Conservation (phyloP, 371 early-diverging fungal species). For the Chytridium lagenaria region DNA sequence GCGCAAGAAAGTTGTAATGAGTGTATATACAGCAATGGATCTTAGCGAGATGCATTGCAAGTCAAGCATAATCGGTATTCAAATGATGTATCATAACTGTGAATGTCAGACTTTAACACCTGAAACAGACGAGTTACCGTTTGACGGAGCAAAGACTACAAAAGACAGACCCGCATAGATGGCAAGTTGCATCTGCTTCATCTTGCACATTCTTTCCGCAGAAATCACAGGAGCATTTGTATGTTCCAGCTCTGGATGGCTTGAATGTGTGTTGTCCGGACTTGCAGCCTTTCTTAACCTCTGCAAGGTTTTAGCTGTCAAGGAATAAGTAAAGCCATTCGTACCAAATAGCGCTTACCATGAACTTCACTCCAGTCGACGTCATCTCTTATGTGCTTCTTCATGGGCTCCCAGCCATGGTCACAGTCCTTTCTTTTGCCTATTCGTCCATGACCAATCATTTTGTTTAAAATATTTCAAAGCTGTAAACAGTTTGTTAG, state of each 20-base stretch:
- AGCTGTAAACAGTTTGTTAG: too few species aligned
- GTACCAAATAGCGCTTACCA: not conserved
- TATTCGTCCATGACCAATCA: not conserved
- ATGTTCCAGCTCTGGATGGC: not conserved
- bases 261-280: not conserved
- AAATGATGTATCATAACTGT: not conserved
- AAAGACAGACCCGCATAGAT: not conserved
- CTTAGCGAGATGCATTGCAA: too few species aligned
- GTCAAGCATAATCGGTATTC: conserved; percentile 5
- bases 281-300: not conserved
- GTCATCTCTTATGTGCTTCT: conserved; percentile 5
- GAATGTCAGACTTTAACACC: too few species aligned
- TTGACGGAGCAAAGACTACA: conserved; percentile 10
- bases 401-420: not conserved
- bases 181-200: not conserved
- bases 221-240: conserved; percentile 1
- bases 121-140: not conserved
- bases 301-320: not conserved
- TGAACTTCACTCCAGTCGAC: conserved; percentile 11
- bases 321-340: not conserved
- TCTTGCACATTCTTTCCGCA: not conserved
- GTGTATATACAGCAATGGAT: too few species aligned
- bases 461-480: not conserved
- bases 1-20: too few species aligned
- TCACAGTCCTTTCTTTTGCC: not conserved